Conservation (phyloP, 495 filamentous ascomycete species). For the Aspergillus nidulans region DNA sequence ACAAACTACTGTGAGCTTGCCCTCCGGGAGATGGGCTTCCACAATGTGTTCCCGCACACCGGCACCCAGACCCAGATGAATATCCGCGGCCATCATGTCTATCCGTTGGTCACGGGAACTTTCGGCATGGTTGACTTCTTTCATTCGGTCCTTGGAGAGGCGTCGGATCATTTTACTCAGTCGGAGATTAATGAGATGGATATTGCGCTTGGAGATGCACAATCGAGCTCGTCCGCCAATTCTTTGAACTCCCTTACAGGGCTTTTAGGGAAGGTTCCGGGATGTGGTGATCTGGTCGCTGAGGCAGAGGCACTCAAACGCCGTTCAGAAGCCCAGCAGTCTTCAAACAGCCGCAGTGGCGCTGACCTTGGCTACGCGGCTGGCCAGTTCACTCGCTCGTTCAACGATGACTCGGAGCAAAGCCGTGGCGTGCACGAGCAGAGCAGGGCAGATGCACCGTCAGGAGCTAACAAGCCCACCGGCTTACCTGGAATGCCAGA, state of each 20-base stretch:
- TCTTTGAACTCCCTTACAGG: constrained; percentile 58
- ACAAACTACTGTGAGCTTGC: constrained; percentile 90
- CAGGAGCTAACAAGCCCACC: constrained; percentile 11
- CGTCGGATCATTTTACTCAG: constrained; percentile 92
- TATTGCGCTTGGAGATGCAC: constrained; percentile 60
- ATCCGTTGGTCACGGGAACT: constrained; percentile 81
- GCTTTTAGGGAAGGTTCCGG: constrained; percentile 73
- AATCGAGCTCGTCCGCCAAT: constrained; percentile 42
- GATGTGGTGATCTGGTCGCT: constrained; percentile 67
- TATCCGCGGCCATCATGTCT: constrained; percentile 68
- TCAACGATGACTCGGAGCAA: constrained; percentile 12
- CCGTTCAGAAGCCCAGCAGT: constrained; percentile 69
- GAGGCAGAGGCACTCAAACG: constrained; percentile 76
- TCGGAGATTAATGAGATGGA: constrained; percentile 91
- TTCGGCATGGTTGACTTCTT: constrained; percentile 96
- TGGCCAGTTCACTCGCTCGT: constrained; percentile 7
- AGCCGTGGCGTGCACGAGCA: constrained; percentile 7
- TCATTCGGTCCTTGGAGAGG: constrained; percentile 94
- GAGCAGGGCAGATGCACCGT: constrained; percentile 7
- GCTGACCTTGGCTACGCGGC: constrained; percentile 30
- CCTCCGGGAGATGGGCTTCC: constrained; percentile 78
- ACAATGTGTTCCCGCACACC: constrained; percentile 79
- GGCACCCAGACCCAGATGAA: constrained; percentile 71
- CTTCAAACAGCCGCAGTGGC: constrained; percentile 46
- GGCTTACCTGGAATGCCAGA: constrained; percentile 65